phyloP scores from a whole-genome alignment of 371 early-diverging fungal species.

The Rhizomucor miehei region DNA sequence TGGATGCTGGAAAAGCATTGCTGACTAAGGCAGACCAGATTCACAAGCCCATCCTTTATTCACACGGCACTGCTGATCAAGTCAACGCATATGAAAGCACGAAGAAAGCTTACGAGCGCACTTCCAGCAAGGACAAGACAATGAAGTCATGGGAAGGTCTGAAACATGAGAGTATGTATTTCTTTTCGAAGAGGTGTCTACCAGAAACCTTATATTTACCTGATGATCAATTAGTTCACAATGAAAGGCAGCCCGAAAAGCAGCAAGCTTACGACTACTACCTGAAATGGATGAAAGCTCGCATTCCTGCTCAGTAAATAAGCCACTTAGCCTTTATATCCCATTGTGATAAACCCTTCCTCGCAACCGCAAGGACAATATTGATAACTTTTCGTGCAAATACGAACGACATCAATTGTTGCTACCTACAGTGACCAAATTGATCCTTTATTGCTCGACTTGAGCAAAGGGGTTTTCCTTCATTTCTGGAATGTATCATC shows the following conservation, averaged over 20 bases:
- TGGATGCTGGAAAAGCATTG: constrained; percentile 27
- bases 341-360: too few relatives aligned
- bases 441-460: too few relatives aligned
- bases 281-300: constrained; percentile 50
- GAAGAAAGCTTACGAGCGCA: constrained; percentile 37
- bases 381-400: too few relatives aligned
- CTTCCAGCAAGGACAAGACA: constrained; percentile 41
- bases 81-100: constrained; percentile 39
- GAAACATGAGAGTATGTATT: constrained; percentile 51
- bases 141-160: constrained; percentile 44
- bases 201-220: background rate
- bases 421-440: too few relatives aligned
- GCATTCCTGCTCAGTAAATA: constrained; percentile 3
- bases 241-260: constrained; percentile 43
- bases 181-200: constrained; percentile 1
- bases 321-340: too few relatives aligned
- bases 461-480: too few relatives aligned
- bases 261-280: constrained; percentile 49
- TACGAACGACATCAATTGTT: too few relatives aligned
- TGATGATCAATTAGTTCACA: constrained; percentile 32
- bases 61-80: constrained; percentile 49
- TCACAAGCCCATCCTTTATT: constrained; percentile 38
- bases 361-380: too few relatives aligned
- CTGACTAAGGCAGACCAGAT: constrained; percentile 13
- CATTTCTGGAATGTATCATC: too few relatives aligned